Base-by-base conservation (phyloP, 805 yeast genomes). In the Saccharomyces jurei region DNA sequence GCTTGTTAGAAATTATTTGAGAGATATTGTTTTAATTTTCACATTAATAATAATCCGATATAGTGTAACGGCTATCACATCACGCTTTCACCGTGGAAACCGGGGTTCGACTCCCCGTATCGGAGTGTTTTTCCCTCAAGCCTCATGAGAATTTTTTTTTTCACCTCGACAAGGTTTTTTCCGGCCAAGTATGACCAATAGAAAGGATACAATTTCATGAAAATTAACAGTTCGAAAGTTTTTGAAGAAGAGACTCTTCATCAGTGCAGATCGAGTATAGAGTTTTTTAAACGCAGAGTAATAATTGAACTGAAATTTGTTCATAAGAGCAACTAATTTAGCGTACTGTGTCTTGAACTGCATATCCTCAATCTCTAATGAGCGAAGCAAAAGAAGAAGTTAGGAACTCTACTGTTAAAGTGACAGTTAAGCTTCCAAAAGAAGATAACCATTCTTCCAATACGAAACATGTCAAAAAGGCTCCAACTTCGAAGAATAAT, bases 41-140 rank as follows among this genome's bases (percentile, higher is more conserved):
- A n/a, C n/a, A n/a, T n/a, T n/a, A n/a, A n/a, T n/a, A n/a, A n/a
- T n/a, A n/a, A n/a, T 63, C 64, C 66, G 63, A 60, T 60, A 59
- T 63, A 59, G 64, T 63, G 65, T 61, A 60, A 60, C 65, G 64
- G 65, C 64, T 61, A 63, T 59, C 64, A 61, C 65, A 60, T 59
- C 61, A 55, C 64, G 63, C 61, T 58, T 55, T 58, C 61, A 54
- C 61, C 63, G 58, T 56, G 57, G 60, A 57, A 57, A 56, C 58
- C 60, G 58, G 58, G 58, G 60, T 58, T 56, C 58, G 60, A 54
- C 60, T 58, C 61, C 61, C 63, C 60, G 60, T 56, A 56, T 58
- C 60, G 63, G 60, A 56, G 60, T 54, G 22, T 31, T 41, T 46
- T 41, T 36, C 54, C 51, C 49, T 50, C 30, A n/a, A 30, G 9